Evolutionary conservation across 2,329 filamentous ascomycete species (phyloP).

Genomic region (Diaporthe australafricana): DNA sequence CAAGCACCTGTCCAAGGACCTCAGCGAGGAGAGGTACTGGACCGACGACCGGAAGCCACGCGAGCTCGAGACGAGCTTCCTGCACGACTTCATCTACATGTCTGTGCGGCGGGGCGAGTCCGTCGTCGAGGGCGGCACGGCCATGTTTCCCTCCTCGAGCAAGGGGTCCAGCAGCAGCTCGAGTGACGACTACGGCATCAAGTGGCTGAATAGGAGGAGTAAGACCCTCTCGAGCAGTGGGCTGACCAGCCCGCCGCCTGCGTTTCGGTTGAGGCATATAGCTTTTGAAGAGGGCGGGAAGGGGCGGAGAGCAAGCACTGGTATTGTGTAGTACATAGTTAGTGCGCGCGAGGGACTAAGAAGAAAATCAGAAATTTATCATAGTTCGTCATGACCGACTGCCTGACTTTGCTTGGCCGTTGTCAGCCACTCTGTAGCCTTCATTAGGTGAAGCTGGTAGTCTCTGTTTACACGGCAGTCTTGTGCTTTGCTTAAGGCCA

Average conservation of each 20-base stretch:
- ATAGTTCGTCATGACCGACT: not conserved
- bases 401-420: too few relatives aligned
- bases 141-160: constrained; percentile 17
- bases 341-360: not conserved
- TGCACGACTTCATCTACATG: constrained; percentile 57
- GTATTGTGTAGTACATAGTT: not conserved
- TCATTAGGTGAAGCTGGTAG: too few relatives aligned
- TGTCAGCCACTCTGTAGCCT: too few relatives aligned
- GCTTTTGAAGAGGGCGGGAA: constrained; percentile 28
- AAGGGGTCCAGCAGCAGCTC: constrained; percentile 20
- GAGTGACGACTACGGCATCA: constrained; percentile 16
- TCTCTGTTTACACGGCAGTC: too few relatives aligned
- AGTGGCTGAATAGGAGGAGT: constrained; percentile 19
- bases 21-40: constrained; percentile 62
- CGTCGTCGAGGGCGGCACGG: not conserved
- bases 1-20: constrained; percentile 56
- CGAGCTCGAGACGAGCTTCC: constrained; percentile 54
- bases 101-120: constrained; percentile 45
- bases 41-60: constrained; percentile 57
- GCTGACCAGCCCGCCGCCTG: constrained; percentile 25
- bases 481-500: too few relatives aligned
- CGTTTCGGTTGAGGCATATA: constrained; percentile 35
- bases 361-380: not conserved
- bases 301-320: constrained; percentile 10
- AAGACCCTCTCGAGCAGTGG: not conserved